Percentiles rank a stretch among this genome's conserved stretches.
Conservation (phyloP, 2,329 filamentous ascomycete species). For the Botrytis medusae region DNA sequence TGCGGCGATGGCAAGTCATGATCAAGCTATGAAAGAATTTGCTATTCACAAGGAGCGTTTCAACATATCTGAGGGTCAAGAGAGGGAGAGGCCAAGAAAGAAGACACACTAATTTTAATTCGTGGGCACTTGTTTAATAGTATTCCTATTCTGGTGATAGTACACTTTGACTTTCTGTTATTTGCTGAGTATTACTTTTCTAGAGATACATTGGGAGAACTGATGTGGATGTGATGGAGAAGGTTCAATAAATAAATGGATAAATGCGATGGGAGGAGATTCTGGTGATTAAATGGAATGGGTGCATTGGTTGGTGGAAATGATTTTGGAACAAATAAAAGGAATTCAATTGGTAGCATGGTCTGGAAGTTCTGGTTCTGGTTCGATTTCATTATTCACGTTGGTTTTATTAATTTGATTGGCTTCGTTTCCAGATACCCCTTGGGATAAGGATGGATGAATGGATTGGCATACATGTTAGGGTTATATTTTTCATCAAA, state of each 20-base stretch:
- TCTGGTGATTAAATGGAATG: constrained; percentile 5
- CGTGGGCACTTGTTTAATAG: background rate
- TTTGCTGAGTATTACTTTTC: constrained; percentile 14
- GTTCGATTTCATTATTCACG: constrained; percentile 3
- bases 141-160: constrained; percentile 15
- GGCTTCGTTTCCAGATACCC: constrained; percentile 22
- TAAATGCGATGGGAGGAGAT: background rate
- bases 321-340: background rate
- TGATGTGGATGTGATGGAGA: background rate
- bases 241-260: background rate
- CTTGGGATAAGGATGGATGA: constrained; percentile 18
- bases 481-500: background rate
- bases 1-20: constrained; percentile 59
- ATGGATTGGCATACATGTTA: constrained; percentile 15
- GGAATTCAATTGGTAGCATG: constrained; percentile 3
- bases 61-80: constrained; percentile 41
- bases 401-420: constrained; percentile 20
- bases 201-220: background rate
- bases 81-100: constrained; percentile 24
- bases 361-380: constrained; percentile 4
- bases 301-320: background rate
- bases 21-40: constrained; percentile 58
- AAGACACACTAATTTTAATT: constrained; percentile 16
- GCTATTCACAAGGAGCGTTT: constrained; percentile 49
- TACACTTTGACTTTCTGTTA: constrained; percentile 1